Evolutionary conservation across 208 protist species (phyloP), one percentile per base, ranked within the genome.

Genomic region (Crithidia sp.): DNA sequence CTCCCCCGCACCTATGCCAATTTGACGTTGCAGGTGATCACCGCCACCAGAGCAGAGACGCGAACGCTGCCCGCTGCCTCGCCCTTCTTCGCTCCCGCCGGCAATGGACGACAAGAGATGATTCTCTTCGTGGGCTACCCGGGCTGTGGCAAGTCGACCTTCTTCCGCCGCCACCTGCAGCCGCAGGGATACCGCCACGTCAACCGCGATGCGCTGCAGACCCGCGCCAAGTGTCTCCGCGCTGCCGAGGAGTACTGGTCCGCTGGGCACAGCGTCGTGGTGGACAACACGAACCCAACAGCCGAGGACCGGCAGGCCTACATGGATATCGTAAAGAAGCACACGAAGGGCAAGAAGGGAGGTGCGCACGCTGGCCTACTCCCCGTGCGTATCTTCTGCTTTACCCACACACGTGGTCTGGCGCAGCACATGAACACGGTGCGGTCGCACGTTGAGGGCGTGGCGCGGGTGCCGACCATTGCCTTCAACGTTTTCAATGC

Each of bases 221-320:
- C 83, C 13, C 84, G 82, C 44, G 85, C 79, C 28, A 92, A 86
- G 77, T 96, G 93, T 72, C 10, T 95, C 6, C 45, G 73, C 10
- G 72, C 79, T 4, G 81, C 86, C 0, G 64, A 71, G 17, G 62
- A 82, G 55, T 70, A 67, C 12, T 89, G 95, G 76, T 19, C 71
- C 0, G 39, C 56, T 5, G 92, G 94, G 5, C 87, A 83, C 50
- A 91, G 87, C 44, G 82, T 97, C 17, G 92, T 98, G 2, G 61
- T 98, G 6, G 97, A 98, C 74, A 98, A 98, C 74, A 98, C 95
- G 4, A 97, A 97, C 75, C 87, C 90, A 3, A 76, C 74, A 10
- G 69, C 74, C 9, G 65, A 53, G 6, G 86, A 87, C 36, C 86
- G 93, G 44, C 63, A 70, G 58, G 59, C 64, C 14, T 98, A 90